These are phyloP conservation scores for Venturia carpophila DNA, from an alignment of 2,329 filamentous ascomycete genomes.

Conservation along the genomic window DNA sequence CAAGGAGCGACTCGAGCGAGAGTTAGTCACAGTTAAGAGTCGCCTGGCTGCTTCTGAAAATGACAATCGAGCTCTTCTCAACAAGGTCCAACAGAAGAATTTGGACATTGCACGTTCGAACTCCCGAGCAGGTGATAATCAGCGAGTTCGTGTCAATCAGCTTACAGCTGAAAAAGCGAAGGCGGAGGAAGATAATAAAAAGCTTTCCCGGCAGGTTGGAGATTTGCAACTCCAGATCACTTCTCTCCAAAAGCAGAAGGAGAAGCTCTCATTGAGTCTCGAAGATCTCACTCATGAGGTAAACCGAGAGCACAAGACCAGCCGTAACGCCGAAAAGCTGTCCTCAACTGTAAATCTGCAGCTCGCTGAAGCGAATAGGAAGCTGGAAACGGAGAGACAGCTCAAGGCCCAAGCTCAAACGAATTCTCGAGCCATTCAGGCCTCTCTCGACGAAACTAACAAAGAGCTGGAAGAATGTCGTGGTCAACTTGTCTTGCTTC, in stretches of 20 bases:
- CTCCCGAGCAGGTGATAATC: conserved; percentile 76
- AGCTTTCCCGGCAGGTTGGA: conserved; percentile 73
- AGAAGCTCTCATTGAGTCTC: conserved; percentile 78
- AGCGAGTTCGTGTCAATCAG: conserved; percentile 65
- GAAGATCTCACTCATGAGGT: conserved; percentile 93
- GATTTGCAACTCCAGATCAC: conserved; percentile 77
- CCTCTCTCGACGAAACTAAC: conserved; percentile 69
- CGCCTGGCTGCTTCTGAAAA: conserved; percentile 88
- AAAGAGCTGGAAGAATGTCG: conserved; percentile 74
- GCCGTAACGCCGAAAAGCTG: conserved; percentile 81
- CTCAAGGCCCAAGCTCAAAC: conserved; percentile 76
- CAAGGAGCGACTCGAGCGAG: conserved; percentile 85
- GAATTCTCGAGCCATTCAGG: conserved; percentile 73
- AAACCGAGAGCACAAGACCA: conserved; percentile 79
- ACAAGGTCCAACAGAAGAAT: conserved; percentile 96
- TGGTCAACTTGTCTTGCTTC: conserved; percentile 69
- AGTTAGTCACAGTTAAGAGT: conserved; percentile 84
- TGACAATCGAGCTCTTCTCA: conserved; percentile 88
- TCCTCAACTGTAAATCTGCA: conserved; percentile 74
- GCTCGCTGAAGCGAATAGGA: conserved; percentile 80
- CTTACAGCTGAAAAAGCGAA: conserved; percentile 77
- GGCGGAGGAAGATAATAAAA: conserved; percentile 73
- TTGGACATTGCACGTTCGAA: conserved; percentile 88
- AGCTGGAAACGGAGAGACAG: conserved; percentile 83
- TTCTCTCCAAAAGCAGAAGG: conserved; percentile 84